Percentiles rank a stretch among this genome's conserved stretches.
phyloP scores from a whole-genome alignment of 2,329 filamentous ascomycete species.

The Nemania bipapillata region DNA sequence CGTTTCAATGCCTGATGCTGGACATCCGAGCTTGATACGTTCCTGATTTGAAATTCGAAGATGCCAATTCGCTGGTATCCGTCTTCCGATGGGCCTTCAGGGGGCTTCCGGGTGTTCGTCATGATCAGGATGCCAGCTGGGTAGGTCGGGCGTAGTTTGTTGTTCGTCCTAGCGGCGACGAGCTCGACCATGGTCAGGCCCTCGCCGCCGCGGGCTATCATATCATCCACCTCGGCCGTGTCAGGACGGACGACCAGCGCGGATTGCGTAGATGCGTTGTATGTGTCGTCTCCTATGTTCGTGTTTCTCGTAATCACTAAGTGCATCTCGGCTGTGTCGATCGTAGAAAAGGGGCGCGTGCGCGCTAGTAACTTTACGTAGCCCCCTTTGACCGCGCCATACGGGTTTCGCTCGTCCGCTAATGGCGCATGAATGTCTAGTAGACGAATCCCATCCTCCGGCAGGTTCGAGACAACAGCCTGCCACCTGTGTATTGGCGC shows the following conservation, averaged over 20 bases:
- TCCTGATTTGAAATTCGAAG: slow-evolving; percentile 28
- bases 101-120: neutral
- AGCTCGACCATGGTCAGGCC: slow-evolving; percentile 4
- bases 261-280: neutral
- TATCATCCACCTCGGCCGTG: slow-evolving; percentile 2
- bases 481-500: slow-evolving; percentile 22
- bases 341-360: slow-evolving; percentile 17
- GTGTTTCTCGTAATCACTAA: neutral
- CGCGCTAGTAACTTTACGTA: slow-evolving; percentile 20
- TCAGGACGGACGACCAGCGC: slow-evolving; percentile 16
- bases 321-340: slow-evolving; percentile 9
- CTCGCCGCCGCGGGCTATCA: neutral
- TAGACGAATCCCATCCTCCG: slow-evolving; percentile 30
- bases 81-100: too few species aligned
- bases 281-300: slow-evolving; percentile 22
- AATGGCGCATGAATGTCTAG: slow-evolving; percentile 19
- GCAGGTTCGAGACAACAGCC: slow-evolving; percentile 1
- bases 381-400: slow-evolving; percentile 32
- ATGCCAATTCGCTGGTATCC: slow-evolving; percentile 35
- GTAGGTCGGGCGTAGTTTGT: slow-evolving; percentile 7
- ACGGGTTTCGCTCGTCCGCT: slow-evolving; percentile 30
- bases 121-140: slow-evolving; percentile 34
- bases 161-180: slow-evolving; percentile 9
- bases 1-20: neutral
- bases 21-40: neutral